Evolutionary conservation across 345 rosid species (phyloP), one percentile per base, ranked within the genome.

Genomic region (Citrus inodora): DNA sequence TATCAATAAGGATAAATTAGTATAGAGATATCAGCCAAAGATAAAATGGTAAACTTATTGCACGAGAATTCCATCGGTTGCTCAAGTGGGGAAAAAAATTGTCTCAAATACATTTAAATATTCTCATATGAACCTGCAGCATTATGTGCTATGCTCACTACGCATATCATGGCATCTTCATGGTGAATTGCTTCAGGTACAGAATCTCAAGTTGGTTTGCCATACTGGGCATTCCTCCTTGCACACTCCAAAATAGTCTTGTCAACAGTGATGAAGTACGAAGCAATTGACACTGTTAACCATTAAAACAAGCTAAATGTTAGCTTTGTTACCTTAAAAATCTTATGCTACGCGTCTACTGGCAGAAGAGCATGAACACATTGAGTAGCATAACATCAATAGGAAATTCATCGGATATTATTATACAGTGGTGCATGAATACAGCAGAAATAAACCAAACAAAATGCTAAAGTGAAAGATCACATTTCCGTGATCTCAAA

Each of bases 251-350:
- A 76, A 48, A 87, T 87, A 9, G 91, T 82, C 75, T 87, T 90
- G 81, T 90, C 94, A 25, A 86, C 94, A 42, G 91, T 87, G 78
- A 90, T 83, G 77, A 90, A 90, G 85, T 83, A 90, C 0, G 91
- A 67, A n/a, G 94, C 85, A 35, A 90, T 80, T 3, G 94, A 85
- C 1, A 88, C 92, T 89, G 91, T 87, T 46, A 25, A 80, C 56
- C 38, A 71, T 73, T 24, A 71, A 74, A 32, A 27, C 70, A 28
- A 67, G 27, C 21, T 24, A 38, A 25, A 40, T 9, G 28, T 72
- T 64, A 64, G 9, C n/a, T 53, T 53, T 53, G 21, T 19, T 2
- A 53, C 22, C 58, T 19, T 53, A 53, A 17, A 53, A 16, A 51
- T 17, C 56, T 51, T 51, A 51, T 51, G 22, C 1, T 51, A 51